phyloP scores from a whole-genome alignment of 75 land plant genomes.

The Selaginella tamariscina region DNA sequence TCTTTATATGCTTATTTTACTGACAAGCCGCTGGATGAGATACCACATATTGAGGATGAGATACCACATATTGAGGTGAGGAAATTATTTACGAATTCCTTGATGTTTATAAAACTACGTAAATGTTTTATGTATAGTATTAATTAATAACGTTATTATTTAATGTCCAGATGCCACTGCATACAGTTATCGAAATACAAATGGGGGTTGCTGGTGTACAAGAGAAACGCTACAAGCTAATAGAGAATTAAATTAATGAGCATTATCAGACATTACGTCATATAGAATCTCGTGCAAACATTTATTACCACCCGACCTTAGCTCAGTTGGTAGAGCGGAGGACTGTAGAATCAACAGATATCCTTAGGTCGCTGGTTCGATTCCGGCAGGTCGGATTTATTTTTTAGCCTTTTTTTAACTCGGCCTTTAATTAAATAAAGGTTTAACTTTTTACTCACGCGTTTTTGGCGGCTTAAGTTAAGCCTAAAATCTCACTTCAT shows the following conservation, averaged over 20 bases:
- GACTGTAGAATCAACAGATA: neutral
- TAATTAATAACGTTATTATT: too few relatives aligned
- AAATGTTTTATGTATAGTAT: too few relatives aligned
- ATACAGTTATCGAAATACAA: conserved; percentile 88
- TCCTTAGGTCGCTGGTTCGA: conserved; percentile 92
- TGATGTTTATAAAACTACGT: too few relatives aligned
- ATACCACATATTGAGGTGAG: conserved; percentile 53
- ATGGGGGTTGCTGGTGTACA: conserved; percentile 96
- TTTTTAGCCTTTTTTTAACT: neutral
- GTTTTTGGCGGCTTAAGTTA: neutral
- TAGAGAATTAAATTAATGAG: too few relatives aligned
- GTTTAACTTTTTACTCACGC: neutral
- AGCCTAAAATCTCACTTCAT: too few relatives aligned
- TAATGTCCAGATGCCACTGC: conserved; percentile 93
- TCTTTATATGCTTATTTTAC: conserved; percentile 96
- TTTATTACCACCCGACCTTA: neutral
- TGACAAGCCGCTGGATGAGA: conserved; percentile 80
- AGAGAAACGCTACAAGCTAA: conserved; percentile 86
- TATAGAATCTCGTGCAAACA: too few relatives aligned
- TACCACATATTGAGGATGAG: conserved; percentile 98
- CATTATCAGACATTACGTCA: too few relatives aligned
- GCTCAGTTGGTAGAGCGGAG: conserved; percentile 4
- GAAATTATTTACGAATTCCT: neutral
- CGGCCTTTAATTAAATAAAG: too few relatives aligned
- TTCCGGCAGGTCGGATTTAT: conserved; percentile 61